These are phyloP conservation scores for Aspergillus cejpii DNA, from an alignment of 2,329 filamentous ascomycete species.

Conservation along the genomic window DNA sequence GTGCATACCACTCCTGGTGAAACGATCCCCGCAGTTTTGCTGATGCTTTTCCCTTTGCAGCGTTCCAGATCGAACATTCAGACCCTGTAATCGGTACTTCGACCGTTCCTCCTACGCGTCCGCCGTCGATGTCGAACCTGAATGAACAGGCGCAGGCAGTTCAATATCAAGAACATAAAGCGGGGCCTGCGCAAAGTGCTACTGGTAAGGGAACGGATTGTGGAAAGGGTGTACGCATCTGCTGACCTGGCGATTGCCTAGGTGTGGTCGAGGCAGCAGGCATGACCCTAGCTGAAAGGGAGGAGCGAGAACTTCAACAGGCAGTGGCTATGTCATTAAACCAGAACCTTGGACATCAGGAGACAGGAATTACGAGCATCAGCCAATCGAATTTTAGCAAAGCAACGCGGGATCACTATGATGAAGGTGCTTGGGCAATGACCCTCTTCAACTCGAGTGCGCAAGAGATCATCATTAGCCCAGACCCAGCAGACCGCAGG, in stretches of 20 bases:
- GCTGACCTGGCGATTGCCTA: slow-evolving; percentile 14
- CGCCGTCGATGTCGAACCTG: slow-evolving; percentile 40
- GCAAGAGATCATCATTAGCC: slow-evolving; percentile 51
- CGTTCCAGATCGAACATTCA: slow-evolving; percentile 35
- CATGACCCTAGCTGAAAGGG: slow-evolving; percentile 38
- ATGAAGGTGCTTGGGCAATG: slow-evolving; percentile 51
- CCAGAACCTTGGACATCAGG: slow-evolving; percentile 44
- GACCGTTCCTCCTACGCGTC: slow-evolving; percentile 41
- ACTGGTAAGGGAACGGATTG: slow-evolving; percentile 21
- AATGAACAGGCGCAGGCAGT: slow-evolving; percentile 19
- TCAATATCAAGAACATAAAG: slow-evolving; percentile 20
- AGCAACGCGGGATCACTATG: slow-evolving; percentile 50
- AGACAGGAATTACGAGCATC: slow-evolving; percentile 47
- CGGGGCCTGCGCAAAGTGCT: slow-evolving; percentile 25
- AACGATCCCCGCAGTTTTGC: slow-evolving; percentile 1
- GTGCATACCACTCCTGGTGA: slow-evolving; percentile 1
- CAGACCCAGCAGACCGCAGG: slow-evolving; percentile 46
- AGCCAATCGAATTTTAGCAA: slow-evolving; percentile 47
- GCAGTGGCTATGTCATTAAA: slow-evolving; percentile 44
- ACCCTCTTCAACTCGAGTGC: slow-evolving; percentile 44
- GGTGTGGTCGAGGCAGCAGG: slow-evolving; percentile 21
- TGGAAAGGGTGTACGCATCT: not conserved
- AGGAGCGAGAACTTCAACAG: slow-evolving; percentile 42
- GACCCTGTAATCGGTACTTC: slow-evolving; percentile 32
- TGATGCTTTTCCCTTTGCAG: slow-evolving; percentile 19